phyloP scores from a whole-genome alignment of 73 alveolate genomes.

The Paramecium pentaurelia region DNA sequence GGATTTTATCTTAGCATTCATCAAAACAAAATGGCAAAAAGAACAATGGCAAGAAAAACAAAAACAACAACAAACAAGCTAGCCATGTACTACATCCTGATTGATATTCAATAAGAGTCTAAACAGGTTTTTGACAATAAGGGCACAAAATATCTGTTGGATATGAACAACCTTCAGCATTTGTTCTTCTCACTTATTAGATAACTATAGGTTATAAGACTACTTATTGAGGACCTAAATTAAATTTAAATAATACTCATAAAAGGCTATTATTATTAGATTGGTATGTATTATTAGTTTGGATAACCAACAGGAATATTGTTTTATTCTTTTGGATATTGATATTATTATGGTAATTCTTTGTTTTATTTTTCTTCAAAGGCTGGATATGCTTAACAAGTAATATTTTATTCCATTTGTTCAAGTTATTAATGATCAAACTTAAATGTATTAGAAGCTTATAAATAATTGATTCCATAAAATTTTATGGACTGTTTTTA shows the following conservation, averaged over 20 bases:
- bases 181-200: not conserved
- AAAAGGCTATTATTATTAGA: not conserved
- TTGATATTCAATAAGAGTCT: not conserved
- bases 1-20: conserved; percentile 15
- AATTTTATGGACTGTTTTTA: not conserved
- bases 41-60: conserved; percentile 7
- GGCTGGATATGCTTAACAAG: not conserved
- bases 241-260: not conserved
- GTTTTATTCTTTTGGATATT: not conserved
- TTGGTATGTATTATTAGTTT: not conserved
- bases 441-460: not conserved
- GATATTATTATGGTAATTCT: not conserved
- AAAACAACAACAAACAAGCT: not conserved
- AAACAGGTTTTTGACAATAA: not conserved
- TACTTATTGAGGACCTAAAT: not conserved
- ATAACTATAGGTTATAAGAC: not conserved
- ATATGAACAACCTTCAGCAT: conserved; percentile 8
- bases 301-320: not conserved
- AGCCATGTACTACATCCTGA: not conserved
- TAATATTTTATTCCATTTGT: not conserved
- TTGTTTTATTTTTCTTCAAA: not conserved
- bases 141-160: conserved; percentile 8
- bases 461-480: not conserved
- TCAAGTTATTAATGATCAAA: not conserved
- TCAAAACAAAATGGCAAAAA: conserved; percentile 29